Evolutionary conservation across 805 yeast species (phyloP).

Genomic region (Lipomyces anomalus): DNA sequence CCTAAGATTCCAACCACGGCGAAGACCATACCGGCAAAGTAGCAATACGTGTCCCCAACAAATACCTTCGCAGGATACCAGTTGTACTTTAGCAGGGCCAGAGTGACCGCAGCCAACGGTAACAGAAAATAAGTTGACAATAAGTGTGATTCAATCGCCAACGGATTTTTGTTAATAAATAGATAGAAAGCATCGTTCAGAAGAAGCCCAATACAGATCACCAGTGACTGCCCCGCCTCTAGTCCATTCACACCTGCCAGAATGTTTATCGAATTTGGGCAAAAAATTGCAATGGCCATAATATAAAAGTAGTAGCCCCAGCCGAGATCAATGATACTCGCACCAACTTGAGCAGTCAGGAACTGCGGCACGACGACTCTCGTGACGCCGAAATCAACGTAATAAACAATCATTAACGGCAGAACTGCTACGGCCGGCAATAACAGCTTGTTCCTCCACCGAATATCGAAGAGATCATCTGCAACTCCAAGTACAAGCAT

Average conservation of each 20-base stretch:
- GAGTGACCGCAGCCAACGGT: slow-evolving; percentile 81
- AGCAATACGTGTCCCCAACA: slow-evolving; percentile 98
- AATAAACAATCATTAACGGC: slow-evolving; percentile 85
- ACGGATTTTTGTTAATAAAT: slow-evolving; percentile 36
- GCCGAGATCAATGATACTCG: slow-evolving; percentile 61
- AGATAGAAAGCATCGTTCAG: slow-evolving; percentile 72
- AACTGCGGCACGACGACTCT: slow-evolving; percentile 75
- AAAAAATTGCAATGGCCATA: slow-evolving; percentile 86
- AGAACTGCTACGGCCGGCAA: slow-evolving; percentile 91
- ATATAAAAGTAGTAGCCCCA: slow-evolving; percentile 76
- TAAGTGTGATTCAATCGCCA: slow-evolving; percentile 75
- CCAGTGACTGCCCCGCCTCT: slow-evolving; percentile 91
- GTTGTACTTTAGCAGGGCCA: slow-evolving; percentile 70
- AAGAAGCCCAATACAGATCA: slow-evolving; percentile 64
- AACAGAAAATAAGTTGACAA: slow-evolving; percentile 72
- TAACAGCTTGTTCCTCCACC: slow-evolving; percentile 97
- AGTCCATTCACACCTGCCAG: slow-evolving; percentile 94
- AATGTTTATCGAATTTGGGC: slow-evolving; percentile 94
- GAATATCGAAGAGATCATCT: slow-evolving; percentile 89
- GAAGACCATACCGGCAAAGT: slow-evolving; percentile 97
- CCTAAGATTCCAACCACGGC: slow-evolving; percentile 95
- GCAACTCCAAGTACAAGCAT: slow-evolving; percentile 82
- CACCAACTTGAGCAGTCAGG: slow-evolving; percentile 37
- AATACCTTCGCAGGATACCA: slow-evolving; percentile 90
- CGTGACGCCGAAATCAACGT: slow-evolving; percentile 90